These are phyloP conservation scores for Nicotiana paniculata DNA, from an alignment of 257 asterid species.

Conservation along the genomic window DNA sequence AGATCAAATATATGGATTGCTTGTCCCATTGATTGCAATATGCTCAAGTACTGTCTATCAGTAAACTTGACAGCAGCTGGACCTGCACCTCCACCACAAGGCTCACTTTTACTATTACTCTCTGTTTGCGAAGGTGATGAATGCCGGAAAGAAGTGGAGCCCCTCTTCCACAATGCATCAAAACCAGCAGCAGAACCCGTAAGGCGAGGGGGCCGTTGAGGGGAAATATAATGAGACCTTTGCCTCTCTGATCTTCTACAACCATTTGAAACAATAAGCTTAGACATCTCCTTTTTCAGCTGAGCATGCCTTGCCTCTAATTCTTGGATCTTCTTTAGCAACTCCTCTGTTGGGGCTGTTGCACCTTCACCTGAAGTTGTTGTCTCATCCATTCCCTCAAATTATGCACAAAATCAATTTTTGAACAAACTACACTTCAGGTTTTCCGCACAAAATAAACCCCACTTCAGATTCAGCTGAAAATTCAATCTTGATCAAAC, in stretches of 20 bases:
- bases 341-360: conserved; percentile 64
- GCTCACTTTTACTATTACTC: conserved; percentile 30
- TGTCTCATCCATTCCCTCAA: conserved; percentile 34
- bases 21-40: conserved; percentile 92
- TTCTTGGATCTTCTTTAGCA: conserved; percentile 79
- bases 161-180: conserved; percentile 45
- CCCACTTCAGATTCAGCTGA: too few species aligned
- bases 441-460: too few species aligned
- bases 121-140: conserved; percentile 82
- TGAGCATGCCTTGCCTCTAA: conserved; percentile 75
- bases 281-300: conserved; percentile 75
- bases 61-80: conserved; percentile 54
- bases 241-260: conserved; percentile 26
- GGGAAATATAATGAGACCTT: conserved; percentile 82
- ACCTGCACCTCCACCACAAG: conserved; percentile 20
- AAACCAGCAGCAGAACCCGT: conserved; percentile 28
- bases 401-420: background rate
- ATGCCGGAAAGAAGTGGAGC: conserved; percentile 59
- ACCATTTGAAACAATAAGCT: conserved; percentile 33
- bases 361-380: conserved; percentile 17
- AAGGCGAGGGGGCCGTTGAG: conserved; percentile 47
- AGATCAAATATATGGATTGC: conserved; percentile 70
- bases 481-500: too few species aligned
- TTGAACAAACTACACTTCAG: background rate
- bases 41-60: conserved; percentile 70